These are phyloP conservation scores for Microsporum canis DNA, from an alignment of 2,329 filamentous ascomycete genomes.

Conservation along the genomic window DNA sequence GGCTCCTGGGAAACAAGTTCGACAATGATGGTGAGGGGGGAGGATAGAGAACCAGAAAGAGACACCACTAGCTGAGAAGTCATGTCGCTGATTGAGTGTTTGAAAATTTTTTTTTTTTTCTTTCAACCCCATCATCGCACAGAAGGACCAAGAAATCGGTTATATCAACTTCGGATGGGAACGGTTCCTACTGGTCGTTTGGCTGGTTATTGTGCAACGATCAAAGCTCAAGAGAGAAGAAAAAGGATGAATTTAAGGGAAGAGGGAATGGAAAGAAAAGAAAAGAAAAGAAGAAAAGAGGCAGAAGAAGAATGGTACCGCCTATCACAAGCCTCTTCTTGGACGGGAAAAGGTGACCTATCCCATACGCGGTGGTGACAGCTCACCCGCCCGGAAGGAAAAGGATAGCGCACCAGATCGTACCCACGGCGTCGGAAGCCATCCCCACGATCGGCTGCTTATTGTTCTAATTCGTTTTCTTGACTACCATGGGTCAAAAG, in stretches of 20 bases:
- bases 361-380: slow-evolving; percentile 1
- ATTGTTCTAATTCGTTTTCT: background rate
- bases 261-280: background rate
- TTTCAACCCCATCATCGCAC: background rate
- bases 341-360: background rate
- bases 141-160: background rate
- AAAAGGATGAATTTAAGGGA: no score
- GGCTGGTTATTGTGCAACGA: background rate
- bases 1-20: background rate
- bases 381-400: background rate
- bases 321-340: background rate
- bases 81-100: background rate
- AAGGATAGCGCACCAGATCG: background rate
- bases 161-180: background rate
- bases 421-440: background rate
- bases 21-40: background rate
- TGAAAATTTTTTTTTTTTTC: background rate
- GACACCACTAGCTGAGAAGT: background rate
- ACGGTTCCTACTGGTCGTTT: background rate
- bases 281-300: background rate
- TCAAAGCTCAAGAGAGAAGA: background rate
- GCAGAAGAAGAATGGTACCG: background rate
- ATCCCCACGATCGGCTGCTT: background rate
- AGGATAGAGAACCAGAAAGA: background rate
- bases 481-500: background rate